Conservation (phyloP, 2,329 filamentous ascomycete genomes). For the Ambrosiella beaveri region DNA sequence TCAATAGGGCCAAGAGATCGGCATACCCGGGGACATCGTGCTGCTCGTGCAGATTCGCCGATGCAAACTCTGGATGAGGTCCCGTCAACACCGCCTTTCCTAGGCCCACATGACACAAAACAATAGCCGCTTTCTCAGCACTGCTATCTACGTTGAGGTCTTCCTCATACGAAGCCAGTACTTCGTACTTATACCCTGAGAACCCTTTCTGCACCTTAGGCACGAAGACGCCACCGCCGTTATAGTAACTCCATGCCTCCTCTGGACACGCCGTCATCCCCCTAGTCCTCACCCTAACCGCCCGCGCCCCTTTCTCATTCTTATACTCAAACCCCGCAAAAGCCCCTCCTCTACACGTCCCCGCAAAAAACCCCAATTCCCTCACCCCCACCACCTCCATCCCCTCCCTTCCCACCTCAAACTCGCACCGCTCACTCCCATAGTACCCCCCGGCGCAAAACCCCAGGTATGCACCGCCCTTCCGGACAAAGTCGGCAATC, state of each 20-base stretch:
- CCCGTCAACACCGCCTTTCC: slow-evolving; percentile 68
- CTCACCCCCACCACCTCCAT: slow-evolving; percentile 75
- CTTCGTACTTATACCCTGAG: slow-evolving; percentile 38
- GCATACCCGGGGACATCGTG: slow-evolving; percentile 52
- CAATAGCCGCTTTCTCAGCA: slow-evolving; percentile 54
- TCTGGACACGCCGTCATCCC: slow-evolving; percentile 38
- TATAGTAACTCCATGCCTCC: slow-evolving; percentile 67
- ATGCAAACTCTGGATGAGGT: slow-evolving; percentile 88
- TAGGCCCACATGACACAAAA: slow-evolving; percentile 68
- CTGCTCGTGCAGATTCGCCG: slow-evolving; percentile 55
- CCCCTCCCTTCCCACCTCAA: slow-evolving; percentile 58
- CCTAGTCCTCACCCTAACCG: slow-evolving; percentile 48
- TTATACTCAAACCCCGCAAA: slow-evolving; percentile 83
- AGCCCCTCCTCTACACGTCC: slow-evolving; percentile 67
- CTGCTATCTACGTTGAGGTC: slow-evolving; percentile 61
- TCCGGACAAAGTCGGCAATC: slow-evolving; percentile 71
- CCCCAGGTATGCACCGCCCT: slow-evolving; percentile 72
- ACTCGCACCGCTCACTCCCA: slow-evolving; percentile 65
- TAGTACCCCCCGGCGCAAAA: slow-evolving; percentile 95
- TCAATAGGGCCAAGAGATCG: slow-evolving; percentile 49
- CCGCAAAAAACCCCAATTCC: slow-evolving; percentile 79
- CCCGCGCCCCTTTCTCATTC: slow-evolving; percentile 68
- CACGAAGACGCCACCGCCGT: slow-evolving; percentile 87
- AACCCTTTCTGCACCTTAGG: slow-evolving; percentile 35
- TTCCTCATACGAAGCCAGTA: slow-evolving; percentile 66